Percentiles rank a stretch among this genome's conserved stretches.
These are phyloP conservation scores for Chrysopogon serrulatus DNA, from an alignment of 176 grass and related monocot species.

Conservation along the genomic window DNA sequence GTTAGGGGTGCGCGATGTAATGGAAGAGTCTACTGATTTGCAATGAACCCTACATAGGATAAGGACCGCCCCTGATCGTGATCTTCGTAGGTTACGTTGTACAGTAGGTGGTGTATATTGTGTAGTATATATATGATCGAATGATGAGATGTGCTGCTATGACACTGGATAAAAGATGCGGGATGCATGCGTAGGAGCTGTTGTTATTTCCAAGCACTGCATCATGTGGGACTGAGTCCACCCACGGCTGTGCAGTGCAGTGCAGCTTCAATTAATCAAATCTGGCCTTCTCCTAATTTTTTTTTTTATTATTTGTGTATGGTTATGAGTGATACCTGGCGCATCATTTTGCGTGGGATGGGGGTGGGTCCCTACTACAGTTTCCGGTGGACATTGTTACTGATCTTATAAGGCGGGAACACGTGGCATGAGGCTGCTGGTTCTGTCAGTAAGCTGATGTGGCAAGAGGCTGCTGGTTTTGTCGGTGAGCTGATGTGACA, in stretches of 20 bases:
- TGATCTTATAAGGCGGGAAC: not conserved
- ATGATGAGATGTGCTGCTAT: not conserved
- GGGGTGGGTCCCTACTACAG: too few species aligned
- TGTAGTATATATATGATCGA: not conserved
- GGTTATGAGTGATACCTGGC: too few species aligned
- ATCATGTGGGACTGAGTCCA: not conserved
- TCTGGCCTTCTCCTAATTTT: not conserved
- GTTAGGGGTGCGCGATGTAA: not conserved
- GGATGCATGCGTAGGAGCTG: not conserved
- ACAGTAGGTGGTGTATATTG: not conserved
- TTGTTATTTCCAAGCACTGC: not conserved
- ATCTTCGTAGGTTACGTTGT: not conserved
- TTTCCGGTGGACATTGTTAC: not conserved
- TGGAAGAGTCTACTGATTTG: not conserved
- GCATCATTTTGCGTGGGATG: too few species aligned
- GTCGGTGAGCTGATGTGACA: slow-evolving; percentile 3
- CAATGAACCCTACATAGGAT: not conserved
- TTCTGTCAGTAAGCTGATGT: slow-evolving; percentile 11
- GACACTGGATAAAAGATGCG: not conserved
- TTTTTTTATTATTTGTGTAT: too few species aligned
- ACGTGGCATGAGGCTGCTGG: not conserved
- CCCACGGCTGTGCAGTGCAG: too few species aligned
- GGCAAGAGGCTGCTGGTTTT: not conserved
- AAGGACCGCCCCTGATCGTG: not conserved
- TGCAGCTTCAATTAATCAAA: too few species aligned